Conservation (phyloP, 768 basidiomycete species). For the Dendrothele bispora region DNA sequence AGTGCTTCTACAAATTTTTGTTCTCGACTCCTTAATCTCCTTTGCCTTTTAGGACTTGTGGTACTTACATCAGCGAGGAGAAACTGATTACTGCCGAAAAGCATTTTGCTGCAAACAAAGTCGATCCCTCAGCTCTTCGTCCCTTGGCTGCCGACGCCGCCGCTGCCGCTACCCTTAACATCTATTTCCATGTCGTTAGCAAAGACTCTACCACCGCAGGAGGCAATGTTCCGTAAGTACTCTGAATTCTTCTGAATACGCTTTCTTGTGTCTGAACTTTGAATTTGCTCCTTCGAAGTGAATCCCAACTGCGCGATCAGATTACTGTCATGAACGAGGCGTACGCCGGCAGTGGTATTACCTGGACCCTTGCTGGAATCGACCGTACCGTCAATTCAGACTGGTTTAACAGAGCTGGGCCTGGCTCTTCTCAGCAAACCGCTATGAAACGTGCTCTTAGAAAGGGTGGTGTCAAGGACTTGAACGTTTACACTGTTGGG, state of each 20-base stretch:
- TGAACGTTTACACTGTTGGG: constrained; percentile 45
- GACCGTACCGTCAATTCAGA: constrained; percentile 33
- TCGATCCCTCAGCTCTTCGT: constrained; percentile 18
- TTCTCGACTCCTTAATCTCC: background rate
- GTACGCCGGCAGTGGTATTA: constrained; percentile 32
- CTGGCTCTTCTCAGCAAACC: constrained; percentile 21
- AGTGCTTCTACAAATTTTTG: background rate
- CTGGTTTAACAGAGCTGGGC: constrained; percentile 39
- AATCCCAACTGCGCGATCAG: constrained; percentile 31
- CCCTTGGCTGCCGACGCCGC: too few relatives aligned
- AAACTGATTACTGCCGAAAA: constrained; percentile 35
- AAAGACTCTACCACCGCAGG: constrained; percentile 36
- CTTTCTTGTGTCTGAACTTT: background rate
- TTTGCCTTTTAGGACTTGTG: constrained; percentile 33
- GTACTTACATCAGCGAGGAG: constrained; percentile 35
- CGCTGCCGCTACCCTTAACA: constrained; percentile 29
- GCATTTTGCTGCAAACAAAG: constrained; percentile 41
- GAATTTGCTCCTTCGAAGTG: constrained; percentile 13
- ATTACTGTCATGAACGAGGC: constrained; percentile 40
- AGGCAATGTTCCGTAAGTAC: constrained; percentile 39
- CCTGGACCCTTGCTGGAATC: constrained; percentile 31
- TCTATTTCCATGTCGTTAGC: constrained; percentile 47
- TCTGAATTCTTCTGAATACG: too few relatives aligned
- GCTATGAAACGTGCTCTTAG: constrained; percentile 38
- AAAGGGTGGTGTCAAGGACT: constrained; percentile 30